Conservation (phyloP, 148 eudicot genomes). For the Vaccinium darrowii region DNA sequence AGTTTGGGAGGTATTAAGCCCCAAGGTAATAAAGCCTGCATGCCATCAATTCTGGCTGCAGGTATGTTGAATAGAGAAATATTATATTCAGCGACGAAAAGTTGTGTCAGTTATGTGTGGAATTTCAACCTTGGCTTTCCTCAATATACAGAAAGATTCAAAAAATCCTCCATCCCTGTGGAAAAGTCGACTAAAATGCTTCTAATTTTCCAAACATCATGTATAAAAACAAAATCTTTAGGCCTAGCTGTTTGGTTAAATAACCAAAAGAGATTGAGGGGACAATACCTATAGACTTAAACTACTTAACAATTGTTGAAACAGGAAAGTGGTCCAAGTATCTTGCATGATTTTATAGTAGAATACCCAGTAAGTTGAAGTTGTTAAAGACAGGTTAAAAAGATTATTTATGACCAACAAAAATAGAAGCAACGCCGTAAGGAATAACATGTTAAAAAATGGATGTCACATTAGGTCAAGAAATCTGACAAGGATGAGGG, state of each 20-base stretch:
- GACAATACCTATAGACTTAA: background rate
- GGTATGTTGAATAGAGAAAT: background rate
- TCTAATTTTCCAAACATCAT: background rate
- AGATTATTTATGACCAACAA: background rate
- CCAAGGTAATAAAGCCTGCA: background rate
- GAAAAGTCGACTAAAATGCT: background rate
- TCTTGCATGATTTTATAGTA: background rate
- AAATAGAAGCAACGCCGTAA: background rate
- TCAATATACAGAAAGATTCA: background rate
- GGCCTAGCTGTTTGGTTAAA: background rate
- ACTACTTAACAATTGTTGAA: background rate
- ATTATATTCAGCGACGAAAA: background rate
- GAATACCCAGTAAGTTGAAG: background rate
- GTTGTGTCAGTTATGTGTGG: background rate
- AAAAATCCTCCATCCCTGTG: background rate
- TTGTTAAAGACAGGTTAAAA: background rate
- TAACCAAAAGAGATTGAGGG: background rate
- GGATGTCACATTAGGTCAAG: background rate
- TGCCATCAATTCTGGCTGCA: conserved; percentile 6
- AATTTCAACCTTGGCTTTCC: background rate
- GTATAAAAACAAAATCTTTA: background rate
- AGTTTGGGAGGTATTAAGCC: background rate
- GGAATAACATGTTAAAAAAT: background rate
- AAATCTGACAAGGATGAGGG: background rate
- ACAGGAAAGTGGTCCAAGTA: background rate